Evolutionary conservation across 179 eudicot species (phyloP).

Genomic region (Vitellaria paradoxa): DNA sequence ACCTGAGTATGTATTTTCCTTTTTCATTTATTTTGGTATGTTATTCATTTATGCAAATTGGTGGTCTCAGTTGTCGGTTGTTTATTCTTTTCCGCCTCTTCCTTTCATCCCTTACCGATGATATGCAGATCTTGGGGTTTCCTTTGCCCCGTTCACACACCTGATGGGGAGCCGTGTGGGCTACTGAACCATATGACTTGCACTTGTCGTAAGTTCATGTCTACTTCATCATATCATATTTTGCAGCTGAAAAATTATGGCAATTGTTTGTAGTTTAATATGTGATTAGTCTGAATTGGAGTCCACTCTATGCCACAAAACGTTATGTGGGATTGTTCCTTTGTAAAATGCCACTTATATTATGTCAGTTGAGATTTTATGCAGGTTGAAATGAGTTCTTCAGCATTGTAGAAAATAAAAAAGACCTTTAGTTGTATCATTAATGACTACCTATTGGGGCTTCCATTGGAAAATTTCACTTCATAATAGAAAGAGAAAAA

Average conservation of each 20-base stretch:
- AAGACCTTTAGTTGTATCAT: background rate
- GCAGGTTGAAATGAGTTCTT: background rate
- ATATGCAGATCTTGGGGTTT: conserved; percentile 93
- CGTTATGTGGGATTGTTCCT: background rate
- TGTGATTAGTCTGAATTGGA: background rate
- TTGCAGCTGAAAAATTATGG: background rate
- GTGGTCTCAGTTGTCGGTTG: background rate
- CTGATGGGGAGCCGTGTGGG: conserved; percentile 98
- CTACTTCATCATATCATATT: background rate
- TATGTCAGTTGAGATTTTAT: background rate
- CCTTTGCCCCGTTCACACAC: conserved; percentile 98
- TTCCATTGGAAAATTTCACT: background rate
- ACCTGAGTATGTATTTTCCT: conserved; percentile 72
- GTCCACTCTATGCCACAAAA: background rate
- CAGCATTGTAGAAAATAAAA: background rate
- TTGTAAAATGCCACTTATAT: background rate
- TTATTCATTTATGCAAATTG: background rate
- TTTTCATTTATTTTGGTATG: background rate
- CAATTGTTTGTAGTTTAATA: background rate
- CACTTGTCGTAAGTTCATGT: conserved; percentile 69
- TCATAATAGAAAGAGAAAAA: background rate
- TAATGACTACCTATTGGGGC: too few species aligned
- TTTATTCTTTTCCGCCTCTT: background rate
- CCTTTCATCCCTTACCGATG: background rate
- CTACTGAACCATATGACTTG: conserved; percentile 83